A percentile compares a stretch with the other conserved stretches of the same genome.
phyloP scores from a whole-genome alignment of 768 basidiomycete genomes.

The Mycena galopus region DNA sequence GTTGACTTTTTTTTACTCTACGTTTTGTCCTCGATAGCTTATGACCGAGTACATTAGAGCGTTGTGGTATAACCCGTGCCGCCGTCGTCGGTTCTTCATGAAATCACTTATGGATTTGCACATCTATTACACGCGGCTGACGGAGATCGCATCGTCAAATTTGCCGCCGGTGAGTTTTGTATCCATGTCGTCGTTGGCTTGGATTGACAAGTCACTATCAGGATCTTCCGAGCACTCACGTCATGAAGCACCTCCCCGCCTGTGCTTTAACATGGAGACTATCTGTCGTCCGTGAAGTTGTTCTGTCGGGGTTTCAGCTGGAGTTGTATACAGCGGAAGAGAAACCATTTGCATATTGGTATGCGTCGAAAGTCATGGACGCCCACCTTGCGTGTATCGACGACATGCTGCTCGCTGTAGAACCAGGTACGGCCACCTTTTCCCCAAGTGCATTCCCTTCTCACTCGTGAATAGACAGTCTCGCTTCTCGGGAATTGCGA shows the following conservation, averaged over 20 bases:
- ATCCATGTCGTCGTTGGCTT: not conserved
- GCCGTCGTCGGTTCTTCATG: slow-evolving; percentile 74
- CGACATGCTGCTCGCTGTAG: slow-evolving; percentile 54
- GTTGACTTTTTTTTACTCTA: slow-evolving; percentile 3
- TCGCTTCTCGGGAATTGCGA: slow-evolving; percentile 58
- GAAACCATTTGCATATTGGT: slow-evolving; percentile 83
- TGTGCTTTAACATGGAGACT: slow-evolving; percentile 72
- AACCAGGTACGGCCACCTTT: slow-evolving; percentile 49
- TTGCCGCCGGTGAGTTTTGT: slow-evolving; percentile 12
- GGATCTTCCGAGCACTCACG: slow-evolving; percentile 49
- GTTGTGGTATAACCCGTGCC: slow-evolving; percentile 76
- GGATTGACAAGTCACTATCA: slow-evolving; percentile 28
- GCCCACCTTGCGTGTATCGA: slow-evolving; percentile 69
- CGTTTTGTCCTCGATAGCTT: slow-evolving; percentile 55
- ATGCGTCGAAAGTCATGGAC: slow-evolving; percentile 68
- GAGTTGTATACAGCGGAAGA: slow-evolving; percentile 80
- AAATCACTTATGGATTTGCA: slow-evolving; percentile 79
- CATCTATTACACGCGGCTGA: slow-evolving; percentile 63
- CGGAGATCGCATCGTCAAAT: slow-evolving; percentile 42
- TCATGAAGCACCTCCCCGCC: slow-evolving; percentile 58
- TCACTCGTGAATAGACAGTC: slow-evolving; percentile 48
- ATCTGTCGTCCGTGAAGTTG: slow-evolving; percentile 71
- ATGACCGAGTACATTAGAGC: slow-evolving; percentile 70
- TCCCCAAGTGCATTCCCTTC: not conserved
- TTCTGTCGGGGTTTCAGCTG: slow-evolving; percentile 83